Conservation (phyloP, 768 basidiomycete genomes). For the Termitomyces sp. region DNA sequence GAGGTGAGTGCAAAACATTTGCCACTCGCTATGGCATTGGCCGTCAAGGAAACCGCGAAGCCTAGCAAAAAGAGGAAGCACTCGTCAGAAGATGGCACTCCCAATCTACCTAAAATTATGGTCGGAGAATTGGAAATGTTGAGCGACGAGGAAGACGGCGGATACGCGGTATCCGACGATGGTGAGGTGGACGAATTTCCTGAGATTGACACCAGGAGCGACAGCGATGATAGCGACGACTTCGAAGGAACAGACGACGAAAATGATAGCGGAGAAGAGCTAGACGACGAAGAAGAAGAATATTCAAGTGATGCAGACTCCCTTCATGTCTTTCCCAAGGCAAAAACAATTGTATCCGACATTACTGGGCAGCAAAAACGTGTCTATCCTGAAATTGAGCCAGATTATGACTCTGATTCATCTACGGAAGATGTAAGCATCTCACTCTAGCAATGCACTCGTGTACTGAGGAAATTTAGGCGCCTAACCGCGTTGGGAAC, state of each 20-base stretch:
- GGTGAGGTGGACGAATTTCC: conserved; percentile 73
- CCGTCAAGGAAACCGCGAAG: conserved; percentile 30
- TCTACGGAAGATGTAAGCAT: conserved; percentile 83
- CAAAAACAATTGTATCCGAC: conserved; percentile 68
- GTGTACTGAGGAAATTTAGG: conserved; percentile 40
- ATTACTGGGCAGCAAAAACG: conserved; percentile 84
- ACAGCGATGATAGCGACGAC: conserved; percentile 28
- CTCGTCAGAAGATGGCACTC: conserved; percentile 33
- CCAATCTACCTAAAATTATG: conserved; percentile 28
- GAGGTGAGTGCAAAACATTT: conserved; percentile 8
- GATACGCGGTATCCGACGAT: conserved; percentile 47
- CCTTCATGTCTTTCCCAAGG: conserved; percentile 56
- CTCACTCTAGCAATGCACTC: conserved; percentile 1
- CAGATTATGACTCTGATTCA: conserved; percentile 88
- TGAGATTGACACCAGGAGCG: conserved; percentile 55
- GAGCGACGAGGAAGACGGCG: conserved; percentile 65
- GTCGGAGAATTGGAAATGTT: conserved; percentile 62
- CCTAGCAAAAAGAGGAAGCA: conserved; percentile 59
- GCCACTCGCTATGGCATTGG: conserved; percentile 30
- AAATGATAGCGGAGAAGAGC: conserved; percentile 23
- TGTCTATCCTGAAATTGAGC: conserved; percentile 86
- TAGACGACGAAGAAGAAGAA: conserved; percentile 31
- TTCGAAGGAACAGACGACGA: conserved; percentile 25
- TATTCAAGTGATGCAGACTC: conserved; percentile 40
- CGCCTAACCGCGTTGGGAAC: conserved; percentile 92